These are phyloP conservation scores for Silene latifolia DNA, from an alignment of 148 eudicot genomes.

Conservation along the genomic window DNA sequence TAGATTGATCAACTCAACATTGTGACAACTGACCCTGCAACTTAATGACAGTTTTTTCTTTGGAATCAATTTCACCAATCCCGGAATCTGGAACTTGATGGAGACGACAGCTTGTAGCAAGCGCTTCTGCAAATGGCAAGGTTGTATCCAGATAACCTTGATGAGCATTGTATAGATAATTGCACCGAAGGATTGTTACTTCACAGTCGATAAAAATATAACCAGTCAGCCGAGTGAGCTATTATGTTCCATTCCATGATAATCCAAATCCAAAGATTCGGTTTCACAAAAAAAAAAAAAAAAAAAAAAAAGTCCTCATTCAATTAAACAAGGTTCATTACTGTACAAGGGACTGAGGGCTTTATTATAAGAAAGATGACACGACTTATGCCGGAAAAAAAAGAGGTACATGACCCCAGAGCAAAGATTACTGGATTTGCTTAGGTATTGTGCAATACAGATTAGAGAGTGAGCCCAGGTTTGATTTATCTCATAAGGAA, in stretches of 20 bases:
- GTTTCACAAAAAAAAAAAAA: too few species aligned
- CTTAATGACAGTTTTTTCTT: conserved; percentile 8
- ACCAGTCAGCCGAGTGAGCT: neutral
- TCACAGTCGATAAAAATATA: neutral
- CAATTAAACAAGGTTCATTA: conserved; percentile 7
- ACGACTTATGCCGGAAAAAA: too few species aligned
- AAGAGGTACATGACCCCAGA: neutral
- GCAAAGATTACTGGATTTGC: neutral
- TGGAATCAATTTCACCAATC: neutral
- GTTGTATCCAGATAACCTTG: too few species aligned
- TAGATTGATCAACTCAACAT: neutral
- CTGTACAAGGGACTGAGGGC: conserved; percentile 8
- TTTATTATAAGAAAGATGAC: neutral
- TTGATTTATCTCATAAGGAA: neutral
- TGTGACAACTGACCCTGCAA: conserved; percentile 23
- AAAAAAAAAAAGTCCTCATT: neutral
- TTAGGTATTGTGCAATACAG: conserved; percentile 10
- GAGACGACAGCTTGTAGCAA: neutral
- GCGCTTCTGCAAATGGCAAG: neutral
- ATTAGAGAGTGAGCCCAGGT: neutral
- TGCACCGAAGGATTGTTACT: neutral
- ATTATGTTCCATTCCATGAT: neutral
- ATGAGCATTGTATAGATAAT: neutral
- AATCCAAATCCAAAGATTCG: neutral
- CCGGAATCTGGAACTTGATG: neutral